Conservation (phyloP, 306 rosid species). For the Sicyos edulis region DNA sequence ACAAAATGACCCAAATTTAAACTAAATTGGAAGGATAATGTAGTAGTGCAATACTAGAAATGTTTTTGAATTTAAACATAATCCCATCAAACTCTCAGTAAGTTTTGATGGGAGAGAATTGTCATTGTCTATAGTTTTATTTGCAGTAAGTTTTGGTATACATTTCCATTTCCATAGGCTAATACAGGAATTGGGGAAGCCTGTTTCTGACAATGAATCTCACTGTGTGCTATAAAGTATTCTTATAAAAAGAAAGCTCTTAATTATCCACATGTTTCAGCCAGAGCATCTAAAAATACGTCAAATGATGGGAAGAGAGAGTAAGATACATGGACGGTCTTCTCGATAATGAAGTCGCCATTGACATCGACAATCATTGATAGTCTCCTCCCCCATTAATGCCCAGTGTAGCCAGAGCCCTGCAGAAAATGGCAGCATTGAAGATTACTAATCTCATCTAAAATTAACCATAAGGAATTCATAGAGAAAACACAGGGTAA, state of each 20-base stretch:
- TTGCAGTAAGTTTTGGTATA: constrained; percentile 29
- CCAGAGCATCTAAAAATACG: constrained; percentile 22
- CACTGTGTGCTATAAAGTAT: constrained; percentile 11
- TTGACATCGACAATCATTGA: constrained; percentile 34
- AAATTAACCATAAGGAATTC: not conserved
- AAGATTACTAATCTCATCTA: not conserved
- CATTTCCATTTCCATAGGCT: constrained; percentile 27
- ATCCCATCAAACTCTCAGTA: not conserved
- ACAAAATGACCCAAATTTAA: not conserved
- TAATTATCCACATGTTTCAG: constrained; percentile 13
- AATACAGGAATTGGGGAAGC: constrained; percentile 21
- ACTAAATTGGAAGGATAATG: not conserved
- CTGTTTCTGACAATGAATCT: constrained; percentile 24
- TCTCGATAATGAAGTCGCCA: constrained; percentile 18
- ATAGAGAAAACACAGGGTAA: not conserved
- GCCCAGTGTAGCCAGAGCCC: constrained; percentile 42
- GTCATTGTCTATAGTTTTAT: constrained; percentile 23
- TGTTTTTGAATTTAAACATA: too few species aligned
- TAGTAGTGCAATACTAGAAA: too few species aligned
- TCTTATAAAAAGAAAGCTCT: constrained; percentile 22
- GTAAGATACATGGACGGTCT: constrained; percentile 24
- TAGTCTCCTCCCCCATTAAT: constrained; percentile 51
- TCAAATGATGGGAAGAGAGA: constrained; percentile 25
- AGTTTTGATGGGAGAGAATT: not conserved
- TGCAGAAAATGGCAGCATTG: constrained; percentile 32